phyloP scores from a whole-genome alignment of 2,329 filamentous ascomycete genomes.

The Aspergillus carbonarius region DNA sequence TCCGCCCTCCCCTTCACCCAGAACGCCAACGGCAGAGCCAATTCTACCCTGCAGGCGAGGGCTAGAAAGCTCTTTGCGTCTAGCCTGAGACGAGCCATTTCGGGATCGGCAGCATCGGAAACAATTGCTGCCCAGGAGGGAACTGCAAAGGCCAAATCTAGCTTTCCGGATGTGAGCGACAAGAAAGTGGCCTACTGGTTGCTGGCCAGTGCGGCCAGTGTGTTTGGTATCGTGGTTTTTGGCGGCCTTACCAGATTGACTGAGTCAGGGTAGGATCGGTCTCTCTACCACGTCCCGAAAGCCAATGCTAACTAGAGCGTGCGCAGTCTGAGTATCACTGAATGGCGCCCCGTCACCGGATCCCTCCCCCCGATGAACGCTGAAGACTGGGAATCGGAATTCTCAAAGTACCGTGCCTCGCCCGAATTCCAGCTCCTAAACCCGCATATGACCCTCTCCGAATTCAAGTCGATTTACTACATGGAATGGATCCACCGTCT shows the following conservation, averaged over 20 bases:
- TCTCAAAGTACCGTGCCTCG: slow-evolving; percentile 85
- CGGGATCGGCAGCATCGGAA: slow-evolving; percentile 20
- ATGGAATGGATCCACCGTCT: slow-evolving; percentile 98
- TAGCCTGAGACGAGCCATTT: slow-evolving; percentile 22
- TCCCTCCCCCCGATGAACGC: slow-evolving; percentile 77
- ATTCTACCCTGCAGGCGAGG: slow-evolving; percentile 25
- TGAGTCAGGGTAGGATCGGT: slow-evolving; percentile 81
- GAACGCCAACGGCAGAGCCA: slow-evolving; percentile 23
- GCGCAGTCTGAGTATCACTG: slow-evolving; percentile 86
- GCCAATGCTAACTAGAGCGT: slow-evolving; percentile 3
- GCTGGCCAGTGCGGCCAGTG: slow-evolving; percentile 82
- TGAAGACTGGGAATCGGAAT: slow-evolving; percentile 88
- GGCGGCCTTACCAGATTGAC: slow-evolving; percentile 91
- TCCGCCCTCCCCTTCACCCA: slow-evolving; percentile 28
- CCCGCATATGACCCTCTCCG: slow-evolving; percentile 83
- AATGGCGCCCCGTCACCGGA: slow-evolving; percentile 97
- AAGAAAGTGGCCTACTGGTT: slow-evolving; percentile 90
- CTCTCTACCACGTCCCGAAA: not conserved
- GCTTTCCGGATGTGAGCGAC: slow-evolving; percentile 63
- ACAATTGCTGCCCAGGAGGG: slow-evolving; percentile 23
- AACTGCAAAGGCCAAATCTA: slow-evolving; percentile 32
- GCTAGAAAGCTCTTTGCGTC: slow-evolving; percentile 32
- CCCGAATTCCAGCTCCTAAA: slow-evolving; percentile 93
- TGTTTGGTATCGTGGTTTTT: slow-evolving; percentile 96
- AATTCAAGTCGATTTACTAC: slow-evolving; percentile 99